A percentile compares a stretch with the other conserved stretches of the same genome.
Evolutionary conservation across 2,329 filamentous ascomycete species (phyloP).

Genomic region (Fusarium protoensiforme): DNA sequence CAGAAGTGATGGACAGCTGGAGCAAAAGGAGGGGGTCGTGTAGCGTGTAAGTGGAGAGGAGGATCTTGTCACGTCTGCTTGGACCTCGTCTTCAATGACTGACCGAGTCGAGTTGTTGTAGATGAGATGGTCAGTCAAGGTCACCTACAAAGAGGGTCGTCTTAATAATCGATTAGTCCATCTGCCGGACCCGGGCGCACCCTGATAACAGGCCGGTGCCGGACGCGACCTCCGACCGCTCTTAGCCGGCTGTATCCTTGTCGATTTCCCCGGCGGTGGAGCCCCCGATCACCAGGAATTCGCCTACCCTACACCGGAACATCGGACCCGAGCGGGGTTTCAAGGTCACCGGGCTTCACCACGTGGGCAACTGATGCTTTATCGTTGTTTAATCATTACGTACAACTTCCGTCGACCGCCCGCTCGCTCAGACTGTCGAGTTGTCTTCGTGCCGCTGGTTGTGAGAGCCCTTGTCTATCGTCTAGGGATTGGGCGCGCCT

Average conservation of each 20-base stretch:
- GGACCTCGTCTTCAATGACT: not conserved
- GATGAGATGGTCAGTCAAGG: not conserved
- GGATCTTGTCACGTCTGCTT: not conserved
- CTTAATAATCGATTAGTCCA: conserved; percentile 24
- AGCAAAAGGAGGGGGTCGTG: not conserved
- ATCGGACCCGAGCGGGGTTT: conserved; percentile 26
- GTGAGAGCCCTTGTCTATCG: not conserved
- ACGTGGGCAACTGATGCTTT: conserved; percentile 9
- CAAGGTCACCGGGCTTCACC: conserved; percentile 8
- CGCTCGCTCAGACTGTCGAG: not conserved
- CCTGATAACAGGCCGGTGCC: conserved; percentile 40
- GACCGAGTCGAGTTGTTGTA: not conserved
- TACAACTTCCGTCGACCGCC: conserved; percentile 1
- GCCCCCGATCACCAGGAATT: not conserved
- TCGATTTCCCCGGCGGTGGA: not conserved
- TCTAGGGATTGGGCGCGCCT: conserved; percentile 12
- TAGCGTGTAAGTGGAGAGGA: conserved; percentile 16
- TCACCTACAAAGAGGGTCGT: not conserved
- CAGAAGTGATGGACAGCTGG: not conserved
- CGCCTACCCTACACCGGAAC: conserved; percentile 33
- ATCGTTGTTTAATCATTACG: conserved; percentile 22
- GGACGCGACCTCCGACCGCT: conserved; percentile 35
- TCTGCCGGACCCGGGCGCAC: conserved; percentile 22
- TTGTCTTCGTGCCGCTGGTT: not conserved
- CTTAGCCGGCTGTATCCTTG: conserved; percentile 42